These are phyloP conservation scores for Ophiostoma himal-ulmi DNA, from an alignment of 2,329 filamentous ascomycete species.

Conservation along the genomic window DNA sequence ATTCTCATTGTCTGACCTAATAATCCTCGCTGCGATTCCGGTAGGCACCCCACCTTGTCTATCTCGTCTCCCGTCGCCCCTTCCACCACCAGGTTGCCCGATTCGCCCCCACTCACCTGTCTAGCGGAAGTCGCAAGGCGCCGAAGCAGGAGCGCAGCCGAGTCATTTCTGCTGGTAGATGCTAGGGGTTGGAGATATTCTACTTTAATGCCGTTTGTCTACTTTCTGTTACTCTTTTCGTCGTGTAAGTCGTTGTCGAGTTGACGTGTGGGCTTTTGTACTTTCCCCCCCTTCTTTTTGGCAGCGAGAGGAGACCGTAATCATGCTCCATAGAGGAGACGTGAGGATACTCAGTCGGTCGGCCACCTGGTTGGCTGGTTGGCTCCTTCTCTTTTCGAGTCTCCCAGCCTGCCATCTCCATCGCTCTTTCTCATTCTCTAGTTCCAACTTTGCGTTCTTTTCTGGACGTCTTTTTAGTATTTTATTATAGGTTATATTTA, in stretches of 20 bases:
- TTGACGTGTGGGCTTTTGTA: background rate
- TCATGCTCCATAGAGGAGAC: background rate
- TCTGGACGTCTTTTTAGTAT: background rate
- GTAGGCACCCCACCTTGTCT: background rate
- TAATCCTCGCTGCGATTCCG: conserved; percentile 2
- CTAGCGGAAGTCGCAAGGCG: conserved; percentile 14
- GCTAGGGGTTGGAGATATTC: background rate
- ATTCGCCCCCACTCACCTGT: background rate
- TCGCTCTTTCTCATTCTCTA: conserved; percentile 6
- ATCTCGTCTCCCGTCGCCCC: background rate
- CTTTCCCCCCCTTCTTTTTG: background rate
- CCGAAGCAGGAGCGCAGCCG: conserved; percentile 23
- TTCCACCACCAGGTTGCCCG: background rate
- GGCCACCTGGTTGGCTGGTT: conserved; percentile 1
- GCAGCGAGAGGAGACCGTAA: no score
- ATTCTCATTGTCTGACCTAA: no score
- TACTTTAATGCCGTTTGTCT: background rate
- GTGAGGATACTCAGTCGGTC: background rate
- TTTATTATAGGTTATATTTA: background rate
- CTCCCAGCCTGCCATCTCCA: background rate
- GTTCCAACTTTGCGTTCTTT: conserved; percentile 14
- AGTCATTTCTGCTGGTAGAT: background rate
- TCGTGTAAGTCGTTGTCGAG: conserved; percentile 20
- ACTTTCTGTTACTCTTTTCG: conserved; percentile 21
- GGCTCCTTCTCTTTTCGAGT: background rate